Evolutionary conservation across 1,284 basidiomycete genomes (phyloP).

Genomic region (Ganoderma boninense): DNA sequence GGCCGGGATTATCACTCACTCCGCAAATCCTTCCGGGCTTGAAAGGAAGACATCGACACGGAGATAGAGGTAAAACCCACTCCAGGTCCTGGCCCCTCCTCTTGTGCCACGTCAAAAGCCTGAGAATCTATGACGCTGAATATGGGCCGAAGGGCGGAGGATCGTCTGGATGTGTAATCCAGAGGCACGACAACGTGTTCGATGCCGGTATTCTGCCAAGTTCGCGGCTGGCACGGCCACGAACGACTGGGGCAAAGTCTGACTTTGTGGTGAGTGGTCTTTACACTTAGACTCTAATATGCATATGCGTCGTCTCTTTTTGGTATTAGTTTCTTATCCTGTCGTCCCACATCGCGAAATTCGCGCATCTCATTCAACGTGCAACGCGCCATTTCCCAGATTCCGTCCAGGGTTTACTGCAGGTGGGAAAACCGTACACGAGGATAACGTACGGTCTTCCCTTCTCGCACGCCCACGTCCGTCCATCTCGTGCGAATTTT

Average conservation of each 20-base stretch:
- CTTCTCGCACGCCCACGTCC: neutral
- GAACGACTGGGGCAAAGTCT: neutral
- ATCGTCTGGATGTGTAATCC: neutral
- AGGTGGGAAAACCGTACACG: neutral
- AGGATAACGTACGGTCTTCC: constrained; percentile 3
- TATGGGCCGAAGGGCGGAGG: neutral
- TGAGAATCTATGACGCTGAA: neutral
- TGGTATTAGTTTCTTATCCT: neutral
- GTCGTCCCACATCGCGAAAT: neutral
- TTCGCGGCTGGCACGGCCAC: neutral
- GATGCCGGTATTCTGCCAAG: neutral
- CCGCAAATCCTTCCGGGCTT: neutral
- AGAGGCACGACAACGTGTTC: neutral
- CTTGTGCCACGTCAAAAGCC: neutral
- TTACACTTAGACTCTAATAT: neutral
- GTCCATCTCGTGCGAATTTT: constrained; percentile 5
- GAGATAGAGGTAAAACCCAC: constrained; percentile 23
- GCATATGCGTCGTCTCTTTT: neutral
- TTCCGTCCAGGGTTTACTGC: neutral
- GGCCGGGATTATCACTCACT: neutral
- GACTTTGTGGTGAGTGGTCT: neutral
- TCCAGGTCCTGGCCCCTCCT: neutral
- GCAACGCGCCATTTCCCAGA: neutral
- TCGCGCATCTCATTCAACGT: neutral
- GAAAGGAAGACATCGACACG: neutral